These are phyloP conservation scores for Leptosphaerulina australis DNA, from an alignment of 2,329 filamentous ascomycete species.

Conservation along the genomic window DNA sequence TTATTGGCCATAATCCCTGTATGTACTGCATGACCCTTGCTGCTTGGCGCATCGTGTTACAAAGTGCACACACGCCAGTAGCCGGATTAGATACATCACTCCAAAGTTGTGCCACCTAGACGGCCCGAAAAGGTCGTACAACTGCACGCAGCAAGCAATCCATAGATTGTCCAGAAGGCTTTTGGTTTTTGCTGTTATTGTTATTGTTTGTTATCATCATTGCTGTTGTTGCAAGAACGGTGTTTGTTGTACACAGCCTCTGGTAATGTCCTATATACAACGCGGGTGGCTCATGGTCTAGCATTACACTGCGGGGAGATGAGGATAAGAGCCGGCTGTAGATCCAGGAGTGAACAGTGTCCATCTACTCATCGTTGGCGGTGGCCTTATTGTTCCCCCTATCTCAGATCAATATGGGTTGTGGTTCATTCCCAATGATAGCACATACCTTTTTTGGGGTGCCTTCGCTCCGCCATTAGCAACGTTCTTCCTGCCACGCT, in stretches of 20 bases:
- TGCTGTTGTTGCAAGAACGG: conserved; percentile 11
- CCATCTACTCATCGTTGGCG: conserved; percentile 25
- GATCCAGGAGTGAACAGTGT: not conserved
- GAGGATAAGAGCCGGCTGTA: not conserved
- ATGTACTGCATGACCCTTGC: not conserved
- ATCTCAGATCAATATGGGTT: conserved; percentile 15
- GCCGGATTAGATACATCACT: not conserved
- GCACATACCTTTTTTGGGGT: conserved; percentile 38
- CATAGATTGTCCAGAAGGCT: not conserved
- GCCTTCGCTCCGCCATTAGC: conserved; percentile 28
- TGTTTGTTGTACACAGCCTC: conserved; percentile 15
- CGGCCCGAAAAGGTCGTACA: not conserved
- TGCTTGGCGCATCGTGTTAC: not conserved
- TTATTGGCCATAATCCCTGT: not conserved
- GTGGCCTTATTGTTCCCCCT: conserved; percentile 36
- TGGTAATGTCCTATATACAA: not conserved
- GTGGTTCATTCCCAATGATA: no score
- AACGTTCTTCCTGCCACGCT: conserved; percentile 29
- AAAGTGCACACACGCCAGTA: not conserved
- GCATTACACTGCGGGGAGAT: not conserved
- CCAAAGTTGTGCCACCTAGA: not conserved
- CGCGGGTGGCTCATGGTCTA: conserved; percentile 1
- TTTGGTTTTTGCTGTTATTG: no score
- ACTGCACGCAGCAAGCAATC: no score
- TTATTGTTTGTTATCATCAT: not conserved